A percentile compares a stretch with the other conserved stretches of the same genome.
Evolutionary conservation across 208 protist genomes (phyloP).

Genomic region (Acanthamoeba healyi): DNA sequence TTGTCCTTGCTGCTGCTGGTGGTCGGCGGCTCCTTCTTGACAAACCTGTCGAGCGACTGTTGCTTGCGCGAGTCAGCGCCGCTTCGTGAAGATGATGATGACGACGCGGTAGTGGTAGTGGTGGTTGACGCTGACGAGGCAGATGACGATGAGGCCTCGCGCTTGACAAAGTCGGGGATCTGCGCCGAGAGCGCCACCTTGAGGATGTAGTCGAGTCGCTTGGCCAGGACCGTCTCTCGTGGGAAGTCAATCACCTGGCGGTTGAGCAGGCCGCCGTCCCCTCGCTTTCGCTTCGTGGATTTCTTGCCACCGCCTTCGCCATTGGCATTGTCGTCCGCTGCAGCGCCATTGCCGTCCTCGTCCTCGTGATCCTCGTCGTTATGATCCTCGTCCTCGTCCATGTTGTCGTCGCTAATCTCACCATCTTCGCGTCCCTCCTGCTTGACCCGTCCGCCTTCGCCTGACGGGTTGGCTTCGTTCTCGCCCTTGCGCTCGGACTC

Average conservation of each 20-base stretch:
- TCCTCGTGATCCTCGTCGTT: neutral
- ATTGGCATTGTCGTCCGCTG: neutral
- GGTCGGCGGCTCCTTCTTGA: slow-evolving; percentile 36
- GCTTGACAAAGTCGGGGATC: slow-evolving; percentile 44
- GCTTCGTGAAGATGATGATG: neutral
- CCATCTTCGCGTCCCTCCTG: slow-evolving; percentile 23
- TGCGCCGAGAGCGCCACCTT: slow-evolving; percentile 49
- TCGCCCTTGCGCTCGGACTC: slow-evolving; percentile 45
- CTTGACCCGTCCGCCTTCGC: neutral
- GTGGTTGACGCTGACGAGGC: neutral
- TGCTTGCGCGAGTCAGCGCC: neutral
- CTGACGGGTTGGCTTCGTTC: neutral
- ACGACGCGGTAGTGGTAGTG: neutral
- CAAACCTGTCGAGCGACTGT: slow-evolving; percentile 65
- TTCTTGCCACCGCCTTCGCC: neutral
- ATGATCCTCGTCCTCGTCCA: neutral
- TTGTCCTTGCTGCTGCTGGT: neutral
- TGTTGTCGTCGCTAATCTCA: slow-evolving; percentile 28
- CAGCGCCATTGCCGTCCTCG: neutral
- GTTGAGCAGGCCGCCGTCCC: slow-evolving; percentile 11
- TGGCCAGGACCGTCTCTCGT: slow-evolving; percentile 50
- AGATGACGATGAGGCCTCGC: neutral
- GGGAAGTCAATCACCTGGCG: slow-evolving; percentile 56
- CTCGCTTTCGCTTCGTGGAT: neutral
- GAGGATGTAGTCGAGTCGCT: slow-evolving; percentile 70